Evolutionary conservation across 331 rosid genomes (phyloP).

Genomic region (Pyrus hybrid): DNA sequence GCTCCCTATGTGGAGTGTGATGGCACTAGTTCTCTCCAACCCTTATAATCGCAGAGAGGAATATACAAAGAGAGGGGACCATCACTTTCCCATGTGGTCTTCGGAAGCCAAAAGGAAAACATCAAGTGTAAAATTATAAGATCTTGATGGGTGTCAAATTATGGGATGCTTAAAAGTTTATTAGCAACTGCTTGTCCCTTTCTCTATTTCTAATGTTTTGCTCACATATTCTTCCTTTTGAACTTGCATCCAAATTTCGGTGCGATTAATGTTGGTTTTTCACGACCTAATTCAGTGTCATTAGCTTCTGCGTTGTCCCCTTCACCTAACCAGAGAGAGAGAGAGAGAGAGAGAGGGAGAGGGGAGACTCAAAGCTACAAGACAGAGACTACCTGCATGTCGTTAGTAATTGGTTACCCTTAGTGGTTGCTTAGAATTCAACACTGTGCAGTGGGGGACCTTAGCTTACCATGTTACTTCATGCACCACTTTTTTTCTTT

Average conservation of each 20-base stretch:
- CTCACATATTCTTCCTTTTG: not conserved
- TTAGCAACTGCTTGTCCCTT: not conserved
- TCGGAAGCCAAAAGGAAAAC: not conserved
- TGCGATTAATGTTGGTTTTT: constrained; percentile 1
- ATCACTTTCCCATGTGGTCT: constrained; percentile 25
- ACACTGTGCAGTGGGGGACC: constrained; percentile 14
- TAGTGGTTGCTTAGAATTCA: constrained; percentile 15
- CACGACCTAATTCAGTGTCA: not conserved
- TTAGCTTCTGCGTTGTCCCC: not conserved
- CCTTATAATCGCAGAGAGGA: constrained; percentile 13
- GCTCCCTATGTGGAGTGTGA: not conserved
- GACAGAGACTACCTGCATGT: not conserved
- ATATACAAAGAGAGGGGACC: constrained; percentile 19
- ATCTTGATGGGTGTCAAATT: not conserved
- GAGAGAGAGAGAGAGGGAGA: too few relatives aligned
- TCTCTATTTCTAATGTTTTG: not conserved
- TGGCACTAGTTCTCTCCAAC: constrained; percentile 48
- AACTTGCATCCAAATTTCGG: constrained; percentile 4
- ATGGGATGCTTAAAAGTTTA: not conserved
- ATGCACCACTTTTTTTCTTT: not conserved
- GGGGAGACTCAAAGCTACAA: constrained; percentile 6
- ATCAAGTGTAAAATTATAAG: not conserved
- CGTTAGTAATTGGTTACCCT: not conserved
- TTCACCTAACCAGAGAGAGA: not conserved
- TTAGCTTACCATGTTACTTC: not conserved